Base-by-base conservation (phyloP, 306 rosid genomes). In the Sicyos baderoa region DNA sequence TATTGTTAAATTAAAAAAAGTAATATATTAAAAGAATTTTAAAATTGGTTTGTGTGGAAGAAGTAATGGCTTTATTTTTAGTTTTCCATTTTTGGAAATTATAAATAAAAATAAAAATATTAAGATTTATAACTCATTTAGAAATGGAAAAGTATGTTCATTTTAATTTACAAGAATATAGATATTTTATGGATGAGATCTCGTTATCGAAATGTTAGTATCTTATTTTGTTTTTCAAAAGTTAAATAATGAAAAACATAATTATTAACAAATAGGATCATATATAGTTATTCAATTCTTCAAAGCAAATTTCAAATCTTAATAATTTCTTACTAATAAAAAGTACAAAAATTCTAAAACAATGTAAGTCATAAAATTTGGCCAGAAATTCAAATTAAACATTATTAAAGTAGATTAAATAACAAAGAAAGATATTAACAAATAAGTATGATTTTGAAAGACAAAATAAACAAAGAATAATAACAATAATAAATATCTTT, bases 351-450 rank as follows among this genome's bases (percentile, higher is more conserved):
- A 21, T 18, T 18, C 27, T 18, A 54, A 18, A 54, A 18, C 27
- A 54, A 54, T 35, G 42, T 35, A 35, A 22, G 60, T 55, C 63
- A 6, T 13, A 23, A 23, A 56, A 12, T 4, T 25, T 1, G 18
- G 37, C 18, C 27, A 22, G 1, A 6, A 55, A 11, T 55, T 55
- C 60, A 55, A 55, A 55, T 21, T 11, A 54, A 54, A 21, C 60
- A 57, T 57, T 13, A 57, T 57, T 25, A 57, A 57, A 57, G 63
- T 57, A 57, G 17, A 57, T 57, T 57, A 57, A 57, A 6, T 6
- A 57, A 23, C 17, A 57, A 22, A 57, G 63, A 57, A 57, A 57
- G 40, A 9, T 12, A 13, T 25, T 57, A 56, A 14, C 7, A 56
- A 54, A 21, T 54, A 54, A 54, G 60, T 23, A 54, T 54, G 32